phyloP scores from a whole-genome alignment of 305 asterid genomes.

The Vinca major region DNA sequence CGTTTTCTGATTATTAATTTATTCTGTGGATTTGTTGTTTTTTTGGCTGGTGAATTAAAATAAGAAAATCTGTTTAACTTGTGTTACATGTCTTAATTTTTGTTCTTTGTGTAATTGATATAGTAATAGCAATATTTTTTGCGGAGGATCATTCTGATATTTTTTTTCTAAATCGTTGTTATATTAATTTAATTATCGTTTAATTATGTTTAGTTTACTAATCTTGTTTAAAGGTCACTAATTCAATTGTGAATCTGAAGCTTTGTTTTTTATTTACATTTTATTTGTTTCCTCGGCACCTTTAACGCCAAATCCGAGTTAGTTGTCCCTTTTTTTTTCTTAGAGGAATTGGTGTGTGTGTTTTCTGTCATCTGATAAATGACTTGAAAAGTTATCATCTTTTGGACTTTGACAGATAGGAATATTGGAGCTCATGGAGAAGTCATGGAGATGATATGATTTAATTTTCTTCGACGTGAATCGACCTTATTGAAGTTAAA shows the following conservation, averaged over 20 bases:
- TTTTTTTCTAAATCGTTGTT: background rate
- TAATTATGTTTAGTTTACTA: background rate
- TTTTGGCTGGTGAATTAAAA: background rate
- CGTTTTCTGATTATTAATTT: background rate
- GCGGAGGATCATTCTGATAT: background rate
- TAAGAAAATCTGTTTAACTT: background rate
- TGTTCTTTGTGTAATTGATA: background rate
- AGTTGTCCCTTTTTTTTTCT: background rate
- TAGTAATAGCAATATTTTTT: background rate
- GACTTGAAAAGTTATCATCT: slow-evolving; percentile 7
- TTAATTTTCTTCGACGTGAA: background rate
- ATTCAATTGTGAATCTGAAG: background rate
- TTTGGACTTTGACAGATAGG: slow-evolving; percentile 31
- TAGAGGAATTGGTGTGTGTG: background rate
- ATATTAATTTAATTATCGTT: background rate
- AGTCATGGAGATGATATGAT: slow-evolving; percentile 4
- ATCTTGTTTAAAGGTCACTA: background rate
- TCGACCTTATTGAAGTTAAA: slow-evolving; percentile 20
- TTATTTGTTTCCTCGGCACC: background rate
- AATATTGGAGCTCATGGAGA: slow-evolving; percentile 21
- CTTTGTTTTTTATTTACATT: too few relatives aligned
- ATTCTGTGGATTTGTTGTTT: background rate
- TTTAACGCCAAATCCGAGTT: background rate
- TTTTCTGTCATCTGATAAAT: background rate
- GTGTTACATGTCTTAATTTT: background rate